A percentile compares a stretch with the other conserved stretches of the same genome.
These are phyloP conservation scores for Saccharomyces pastorianus DNA, from an alignment of 1,139 yeast species.

Conservation along the genomic window DNA sequence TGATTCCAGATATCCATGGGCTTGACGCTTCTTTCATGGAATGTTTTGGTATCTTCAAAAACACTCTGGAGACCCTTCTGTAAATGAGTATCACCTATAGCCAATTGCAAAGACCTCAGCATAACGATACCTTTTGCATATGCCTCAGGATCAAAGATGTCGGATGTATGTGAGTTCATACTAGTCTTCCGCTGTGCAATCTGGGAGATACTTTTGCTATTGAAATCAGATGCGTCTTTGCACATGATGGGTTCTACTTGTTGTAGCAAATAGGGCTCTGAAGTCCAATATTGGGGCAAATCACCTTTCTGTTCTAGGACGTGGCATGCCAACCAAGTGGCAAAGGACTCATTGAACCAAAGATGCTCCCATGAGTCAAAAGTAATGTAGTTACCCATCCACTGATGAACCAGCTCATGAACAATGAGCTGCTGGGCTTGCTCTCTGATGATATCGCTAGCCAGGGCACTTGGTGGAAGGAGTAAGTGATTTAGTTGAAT, in stretches of 20 bases:
- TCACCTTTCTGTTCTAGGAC: conserved; percentile 34
- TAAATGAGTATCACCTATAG: conserved; percentile 36
- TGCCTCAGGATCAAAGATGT: conserved; percentile 46
- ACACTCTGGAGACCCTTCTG: conserved; percentile 39
- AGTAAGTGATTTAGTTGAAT: conserved; percentile 47
- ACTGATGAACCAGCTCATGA: conserved; percentile 70
- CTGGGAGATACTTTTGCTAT: conserved; percentile 26
- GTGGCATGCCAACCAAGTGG: conserved; percentile 56
- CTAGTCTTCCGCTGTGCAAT: conserved; percentile 32
- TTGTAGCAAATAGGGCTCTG: conserved; percentile 20
- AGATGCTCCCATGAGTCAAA: conserved; percentile 59
- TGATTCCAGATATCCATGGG: conserved; percentile 52
- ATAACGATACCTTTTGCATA: conserved; percentile 61
- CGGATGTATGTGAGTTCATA: conserved; percentile 22
- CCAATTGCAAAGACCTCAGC: conserved; percentile 46
- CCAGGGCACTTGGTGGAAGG: conserved; percentile 32
- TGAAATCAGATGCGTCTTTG: conserved; percentile 34
- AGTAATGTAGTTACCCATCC: conserved; percentile 62
- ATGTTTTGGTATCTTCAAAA: conserved; percentile 24
- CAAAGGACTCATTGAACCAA: conserved; percentile 72
- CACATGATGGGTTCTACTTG: conserved; percentile 38
- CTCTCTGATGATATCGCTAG: conserved; percentile 20
- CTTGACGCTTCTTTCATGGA: conserved; percentile 38
- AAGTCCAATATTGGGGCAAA: conserved; percentile 19
- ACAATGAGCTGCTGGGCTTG: conserved; percentile 49